Conservation (phyloP, 345 rosid species). For the Arabis hirsuta region DNA sequence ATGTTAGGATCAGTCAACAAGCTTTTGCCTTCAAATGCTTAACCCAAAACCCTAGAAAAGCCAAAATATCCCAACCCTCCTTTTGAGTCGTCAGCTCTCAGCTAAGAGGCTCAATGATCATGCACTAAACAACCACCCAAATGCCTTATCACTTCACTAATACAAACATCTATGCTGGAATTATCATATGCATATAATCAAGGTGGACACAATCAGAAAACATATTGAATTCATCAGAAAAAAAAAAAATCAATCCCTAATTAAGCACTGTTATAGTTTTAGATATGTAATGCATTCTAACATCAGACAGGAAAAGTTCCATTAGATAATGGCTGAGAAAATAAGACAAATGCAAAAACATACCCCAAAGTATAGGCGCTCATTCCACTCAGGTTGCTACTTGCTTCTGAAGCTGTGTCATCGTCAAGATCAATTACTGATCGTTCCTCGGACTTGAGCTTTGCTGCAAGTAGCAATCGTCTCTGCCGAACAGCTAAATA, state of each 20-base stretch:
- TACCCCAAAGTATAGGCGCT: conserved; percentile 94
- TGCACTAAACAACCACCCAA: conserved; percentile 8
- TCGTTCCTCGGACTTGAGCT: conserved; percentile 77
- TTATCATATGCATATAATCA: conserved; percentile 6
- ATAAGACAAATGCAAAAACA: conserved; percentile 3
- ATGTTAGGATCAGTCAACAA: conserved; percentile 6
- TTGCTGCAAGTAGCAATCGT: conserved; percentile 88
- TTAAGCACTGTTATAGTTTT: conserved; percentile 14
- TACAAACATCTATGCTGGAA: background rate
- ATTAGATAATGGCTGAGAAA: conserved; percentile 2
- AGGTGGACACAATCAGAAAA: conserved; percentile 12
- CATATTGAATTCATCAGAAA: background rate
- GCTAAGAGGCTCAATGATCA: conserved; percentile 11
- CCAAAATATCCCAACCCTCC: background rate
- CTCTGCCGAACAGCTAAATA: conserved; percentile 96
- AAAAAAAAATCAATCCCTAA: background rate
- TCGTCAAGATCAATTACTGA: conserved; percentile 72
- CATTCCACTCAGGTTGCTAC: conserved; percentile 94
- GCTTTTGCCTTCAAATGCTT: background rate
- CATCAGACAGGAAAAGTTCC: conserved; percentile 5
- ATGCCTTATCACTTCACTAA: conserved; percentile 6
- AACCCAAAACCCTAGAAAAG: conserved; percentile 7
- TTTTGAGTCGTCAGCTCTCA: background rate
- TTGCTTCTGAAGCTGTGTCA: conserved; percentile 91
- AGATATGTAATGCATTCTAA: conserved; percentile 20